These are phyloP conservation scores for Eugenia klotzschiana DNA, from an alignment of 441 rosid species.

Conservation along the genomic window DNA sequence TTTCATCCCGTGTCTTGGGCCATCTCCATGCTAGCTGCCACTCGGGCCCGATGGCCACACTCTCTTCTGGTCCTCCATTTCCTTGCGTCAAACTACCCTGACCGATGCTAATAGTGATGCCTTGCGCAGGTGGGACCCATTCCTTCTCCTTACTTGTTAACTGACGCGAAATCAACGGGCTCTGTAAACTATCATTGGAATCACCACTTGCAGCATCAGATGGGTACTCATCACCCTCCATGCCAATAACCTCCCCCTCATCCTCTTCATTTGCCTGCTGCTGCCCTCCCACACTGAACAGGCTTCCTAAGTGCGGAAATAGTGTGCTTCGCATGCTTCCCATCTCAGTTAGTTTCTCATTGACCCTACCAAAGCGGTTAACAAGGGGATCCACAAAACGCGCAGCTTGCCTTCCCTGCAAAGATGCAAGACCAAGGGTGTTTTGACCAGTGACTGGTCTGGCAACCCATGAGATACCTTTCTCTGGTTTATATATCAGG, in stretches of 20 bases:
- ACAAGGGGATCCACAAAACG: constrained; percentile 83
- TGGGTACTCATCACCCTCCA: constrained; percentile 63
- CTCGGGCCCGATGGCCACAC: constrained; percentile 84
- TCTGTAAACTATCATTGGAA: constrained; percentile 66
- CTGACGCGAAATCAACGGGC: constrained; percentile 91
- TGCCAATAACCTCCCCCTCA: constrained; percentile 71
- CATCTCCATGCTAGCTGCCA: constrained; percentile 99
- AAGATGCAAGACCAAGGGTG: constrained; percentile 43
- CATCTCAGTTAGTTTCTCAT: constrained; percentile 65
- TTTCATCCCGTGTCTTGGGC: constrained; percentile 56
- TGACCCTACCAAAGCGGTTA: constrained; percentile 86
- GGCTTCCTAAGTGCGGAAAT: constrained; percentile 90
- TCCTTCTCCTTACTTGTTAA: constrained; percentile 67
- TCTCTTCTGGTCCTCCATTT: constrained; percentile 39
- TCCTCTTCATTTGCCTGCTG: constrained; percentile 53
- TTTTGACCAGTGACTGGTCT: constrained; percentile 58
- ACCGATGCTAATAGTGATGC: constrained; percentile 38
- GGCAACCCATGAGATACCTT: constrained; percentile 78
- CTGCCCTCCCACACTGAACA: constrained; percentile 74
- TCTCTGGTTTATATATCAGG: constrained; percentile 58
- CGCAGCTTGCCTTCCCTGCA: constrained; percentile 57
- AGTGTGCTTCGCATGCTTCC: constrained; percentile 85
- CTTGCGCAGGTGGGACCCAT: constrained; percentile 36
- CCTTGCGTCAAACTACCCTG: constrained; percentile 52
- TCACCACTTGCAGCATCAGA: constrained; percentile 51